These are phyloP conservation scores for Botrytis cinerea DNA, from an alignment of 2,329 filamentous ascomycete genomes.

Conservation along the genomic window DNA sequence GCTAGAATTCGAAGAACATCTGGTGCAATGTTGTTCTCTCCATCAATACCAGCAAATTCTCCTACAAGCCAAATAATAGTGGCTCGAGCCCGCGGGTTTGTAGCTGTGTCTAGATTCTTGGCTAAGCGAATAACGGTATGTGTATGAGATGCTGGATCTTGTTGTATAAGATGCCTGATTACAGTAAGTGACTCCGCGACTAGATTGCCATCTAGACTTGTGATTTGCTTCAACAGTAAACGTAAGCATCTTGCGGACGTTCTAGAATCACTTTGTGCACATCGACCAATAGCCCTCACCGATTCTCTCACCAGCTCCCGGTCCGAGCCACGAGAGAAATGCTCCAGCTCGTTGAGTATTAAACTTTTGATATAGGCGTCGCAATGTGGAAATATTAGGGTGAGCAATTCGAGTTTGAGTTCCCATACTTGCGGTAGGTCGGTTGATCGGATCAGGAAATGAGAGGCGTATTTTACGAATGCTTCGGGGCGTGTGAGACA, in stretches of 20 bases:
- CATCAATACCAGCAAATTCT: conserved; percentile 80
- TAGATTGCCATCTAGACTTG: conserved; percentile 80
- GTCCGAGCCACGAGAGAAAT: conserved; percentile 79
- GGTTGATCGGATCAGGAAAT: conserved; percentile 81
- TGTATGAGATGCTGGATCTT: conserved; percentile 76
- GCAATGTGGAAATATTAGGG: conserved; percentile 85
- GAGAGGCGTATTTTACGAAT: conserved; percentile 86
- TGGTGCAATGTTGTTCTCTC: conserved; percentile 85
- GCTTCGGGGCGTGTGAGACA: conserved; percentile 72
- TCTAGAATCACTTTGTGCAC: conserved; percentile 73
- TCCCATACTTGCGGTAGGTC: conserved; percentile 84
- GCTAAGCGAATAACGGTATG: conserved; percentile 87
- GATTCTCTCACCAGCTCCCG: conserved; percentile 81
- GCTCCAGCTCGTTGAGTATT: conserved; percentile 88
- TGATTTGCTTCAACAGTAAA: conserved; percentile 82
- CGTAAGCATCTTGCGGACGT: conserved; percentile 79
- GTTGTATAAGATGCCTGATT: conserved; percentile 92
- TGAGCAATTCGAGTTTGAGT: conserved; percentile 87
- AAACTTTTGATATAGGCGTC: conserved; percentile 76
- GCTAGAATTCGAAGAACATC: conserved; percentile 88
- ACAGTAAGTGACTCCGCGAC: conserved; percentile 94
- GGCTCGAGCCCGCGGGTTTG: conserved; percentile 83
- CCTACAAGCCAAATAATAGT: conserved; percentile 98
- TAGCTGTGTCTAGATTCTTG: conserved; percentile 86
- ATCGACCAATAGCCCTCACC: conserved; percentile 89